A percentile compares a stretch with the other conserved stretches of the same genome.
These are phyloP conservation scores for Suillus lakei DNA, from an alignment of 768 basidiomycete species.

Conservation along the genomic window DNA sequence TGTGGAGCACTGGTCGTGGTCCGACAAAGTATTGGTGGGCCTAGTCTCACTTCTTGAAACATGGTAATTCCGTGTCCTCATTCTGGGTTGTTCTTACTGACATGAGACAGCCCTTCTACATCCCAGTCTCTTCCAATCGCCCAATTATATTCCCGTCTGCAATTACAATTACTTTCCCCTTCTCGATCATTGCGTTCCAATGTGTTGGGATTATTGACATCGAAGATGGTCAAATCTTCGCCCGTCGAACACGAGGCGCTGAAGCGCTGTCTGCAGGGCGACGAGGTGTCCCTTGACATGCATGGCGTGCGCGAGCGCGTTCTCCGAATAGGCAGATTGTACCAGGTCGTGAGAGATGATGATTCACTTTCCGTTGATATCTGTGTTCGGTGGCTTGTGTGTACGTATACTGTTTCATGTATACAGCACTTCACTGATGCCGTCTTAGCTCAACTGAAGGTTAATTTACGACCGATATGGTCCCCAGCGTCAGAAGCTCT, in stretches of 20 bases:
- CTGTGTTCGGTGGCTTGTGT: constrained; percentile 73
- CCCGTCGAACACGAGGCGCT: constrained; percentile 56
- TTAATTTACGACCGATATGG: constrained; percentile 92
- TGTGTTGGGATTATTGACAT: constrained; percentile 65
- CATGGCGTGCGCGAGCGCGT: constrained; percentile 87
- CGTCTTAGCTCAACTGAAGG: constrained; percentile 81
- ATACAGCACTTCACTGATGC: not conserved
- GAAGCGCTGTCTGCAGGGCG: constrained; percentile 75
- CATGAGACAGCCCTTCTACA: constrained; percentile 21
- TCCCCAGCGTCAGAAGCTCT: constrained; percentile 76
- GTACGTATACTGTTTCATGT: constrained; percentile 42
- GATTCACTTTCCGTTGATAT: constrained; percentile 61
- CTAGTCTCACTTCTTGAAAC: constrained; percentile 52
- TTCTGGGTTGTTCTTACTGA: constrained; percentile 2
- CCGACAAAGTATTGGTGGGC: constrained; percentile 57
- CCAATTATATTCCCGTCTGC: constrained; percentile 57
- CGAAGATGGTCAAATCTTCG: constrained; percentile 49
- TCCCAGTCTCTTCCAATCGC: constrained; percentile 42
- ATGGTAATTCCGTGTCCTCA: constrained; percentile 39
- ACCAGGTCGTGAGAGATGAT: constrained; percentile 58
- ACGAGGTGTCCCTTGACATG: constrained; percentile 78
- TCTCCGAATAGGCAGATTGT: constrained; percentile 74
- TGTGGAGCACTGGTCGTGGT: constrained; percentile 61
- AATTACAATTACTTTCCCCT: constrained; percentile 69
- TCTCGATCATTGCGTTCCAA: constrained; percentile 67